A percentile compares a stretch with the other conserved stretches of the same genome.
phyloP scores from a whole-genome alignment of 179 eudicot species.

The Actinidia chinensis region DNA sequence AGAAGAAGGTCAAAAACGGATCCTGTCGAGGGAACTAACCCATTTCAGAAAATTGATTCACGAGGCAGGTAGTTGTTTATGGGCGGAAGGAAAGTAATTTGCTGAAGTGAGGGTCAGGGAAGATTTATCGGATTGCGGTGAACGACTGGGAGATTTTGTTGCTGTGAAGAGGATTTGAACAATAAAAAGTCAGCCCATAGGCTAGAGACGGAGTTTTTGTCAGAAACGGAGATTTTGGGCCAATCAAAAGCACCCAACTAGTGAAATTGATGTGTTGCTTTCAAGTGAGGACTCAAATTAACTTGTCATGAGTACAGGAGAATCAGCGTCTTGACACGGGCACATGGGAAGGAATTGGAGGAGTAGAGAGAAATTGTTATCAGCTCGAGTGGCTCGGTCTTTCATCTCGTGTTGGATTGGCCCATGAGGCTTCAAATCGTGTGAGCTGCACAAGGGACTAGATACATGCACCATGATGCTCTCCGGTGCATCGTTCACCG shows the following conservation, averaged over 20 bases:
- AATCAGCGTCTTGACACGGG: constrained; percentile 88
- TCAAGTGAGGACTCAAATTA: constrained; percentile 67
- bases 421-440: constrained; percentile 61
- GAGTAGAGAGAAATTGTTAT: background rate
- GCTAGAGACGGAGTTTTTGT: constrained; percentile 59
- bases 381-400: constrained; percentile 3
- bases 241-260: constrained; percentile 67
- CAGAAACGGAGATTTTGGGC: constrained; percentile 74
- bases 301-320: constrained; percentile 84
- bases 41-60: no score
- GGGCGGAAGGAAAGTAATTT: no score
- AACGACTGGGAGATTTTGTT: constrained; percentile 39
- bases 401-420: constrained; percentile 54
- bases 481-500: constrained; percentile 72
- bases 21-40: no score
- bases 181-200: constrained; percentile 31
- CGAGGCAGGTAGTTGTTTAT: no score
- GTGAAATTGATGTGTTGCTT: constrained; percentile 81
- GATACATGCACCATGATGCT: constrained; percentile 89
- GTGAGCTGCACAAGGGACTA: constrained; percentile 80
- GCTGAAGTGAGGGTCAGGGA: constrained; percentile 92
- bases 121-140: constrained; percentile 51
- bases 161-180: constrained; percentile 80
- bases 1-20: no score
- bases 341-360: constrained; percentile 48